phyloP scores from a whole-genome alignment of 2,329 filamentous ascomycete genomes.

The Apiospora malaysiana region DNA sequence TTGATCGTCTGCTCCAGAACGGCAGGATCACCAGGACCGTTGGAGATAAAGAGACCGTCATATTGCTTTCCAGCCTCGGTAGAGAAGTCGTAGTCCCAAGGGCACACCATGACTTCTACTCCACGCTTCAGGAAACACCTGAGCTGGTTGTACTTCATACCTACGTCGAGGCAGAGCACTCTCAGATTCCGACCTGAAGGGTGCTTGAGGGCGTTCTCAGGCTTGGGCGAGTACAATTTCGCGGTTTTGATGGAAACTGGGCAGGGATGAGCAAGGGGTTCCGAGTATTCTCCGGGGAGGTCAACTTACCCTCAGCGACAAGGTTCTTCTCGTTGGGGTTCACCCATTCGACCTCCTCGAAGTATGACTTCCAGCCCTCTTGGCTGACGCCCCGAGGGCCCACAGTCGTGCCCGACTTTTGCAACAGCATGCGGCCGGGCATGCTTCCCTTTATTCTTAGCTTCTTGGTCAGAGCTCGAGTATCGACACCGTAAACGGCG shows the following conservation, averaged over 20 bases:
- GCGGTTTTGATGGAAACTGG: slow-evolving; percentile 88
- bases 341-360: slow-evolving; percentile 84
- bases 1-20: slow-evolving; percentile 80
- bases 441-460: slow-evolving; percentile 95
- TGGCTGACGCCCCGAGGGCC: not conserved
- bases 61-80: slow-evolving; percentile 79
- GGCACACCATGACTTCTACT: slow-evolving; percentile 91
- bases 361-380: slow-evolving; percentile 58
- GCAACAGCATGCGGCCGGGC: slow-evolving; percentile 86
- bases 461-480: slow-evolving; percentile 88
- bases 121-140: slow-evolving; percentile 90
- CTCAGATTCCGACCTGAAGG: slow-evolving; percentile 86
- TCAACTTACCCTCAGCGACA: slow-evolving; percentile 84
- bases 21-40: slow-evolving; percentile 94
- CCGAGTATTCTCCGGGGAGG: slow-evolving; percentile 25
- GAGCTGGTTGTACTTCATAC: slow-evolving; percentile 98
- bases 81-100: slow-evolving; percentile 94
- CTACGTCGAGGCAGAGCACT: slow-evolving; percentile 93
- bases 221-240: slow-evolving; percentile 81
- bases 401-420: slow-evolving; percentile 57
- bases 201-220: slow-evolving; percentile 77
- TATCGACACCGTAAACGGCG: slow-evolving; percentile 95
- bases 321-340: slow-evolving; percentile 94
- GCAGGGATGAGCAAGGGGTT: slow-evolving; percentile 46
- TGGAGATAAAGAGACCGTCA: slow-evolving; percentile 96